Evolutionary conservation across 345 rosid species (phyloP).

Genomic region (Cardamine resedifolia): DNA sequence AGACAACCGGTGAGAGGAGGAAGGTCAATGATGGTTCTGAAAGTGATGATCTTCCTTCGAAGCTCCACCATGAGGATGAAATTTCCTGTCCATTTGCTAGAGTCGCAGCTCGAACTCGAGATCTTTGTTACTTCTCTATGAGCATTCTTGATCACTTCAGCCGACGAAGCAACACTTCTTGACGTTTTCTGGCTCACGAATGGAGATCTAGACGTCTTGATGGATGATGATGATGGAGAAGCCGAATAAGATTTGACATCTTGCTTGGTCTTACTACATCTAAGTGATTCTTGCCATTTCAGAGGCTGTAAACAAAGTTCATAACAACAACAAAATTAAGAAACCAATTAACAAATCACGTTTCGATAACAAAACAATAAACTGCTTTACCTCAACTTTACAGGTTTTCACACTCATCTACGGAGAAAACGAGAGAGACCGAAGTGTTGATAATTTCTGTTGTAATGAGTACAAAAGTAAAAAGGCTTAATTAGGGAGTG

Average conservation of each 20-base stretch:
- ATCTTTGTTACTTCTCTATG: constrained; percentile 34
- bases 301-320: constrained; percentile 33
- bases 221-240: constrained; percentile 30
- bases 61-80: constrained; percentile 60
- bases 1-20: constrained; percentile 50
- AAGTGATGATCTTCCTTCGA: constrained; percentile 55
- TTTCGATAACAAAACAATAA: not conserved
- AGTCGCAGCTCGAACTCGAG: constrained; percentile 26
- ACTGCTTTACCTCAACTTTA: constrained; percentile 25
- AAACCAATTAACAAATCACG: not conserved
- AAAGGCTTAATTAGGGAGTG: not conserved
- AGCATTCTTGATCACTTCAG: constrained; percentile 15
- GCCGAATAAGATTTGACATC: constrained; percentile 18
- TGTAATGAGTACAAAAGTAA: constrained; percentile 19
- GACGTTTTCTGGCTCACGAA: constrained; percentile 8
- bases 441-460: not conserved
- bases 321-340: not conserved
- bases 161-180: constrained; percentile 23
- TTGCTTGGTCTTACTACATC: constrained; percentile 36
- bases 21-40: constrained; percentile 61
- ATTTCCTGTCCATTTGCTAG: constrained; percentile 38
- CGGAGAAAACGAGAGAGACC: constrained; percentile 29
- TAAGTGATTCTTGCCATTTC: constrained; percentile 33
- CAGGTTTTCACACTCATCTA: constrained; percentile 22
- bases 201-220: constrained; percentile 21